Conservation (phyloP, 441 rosid species). For the Euphorbia neoarborescens region DNA sequence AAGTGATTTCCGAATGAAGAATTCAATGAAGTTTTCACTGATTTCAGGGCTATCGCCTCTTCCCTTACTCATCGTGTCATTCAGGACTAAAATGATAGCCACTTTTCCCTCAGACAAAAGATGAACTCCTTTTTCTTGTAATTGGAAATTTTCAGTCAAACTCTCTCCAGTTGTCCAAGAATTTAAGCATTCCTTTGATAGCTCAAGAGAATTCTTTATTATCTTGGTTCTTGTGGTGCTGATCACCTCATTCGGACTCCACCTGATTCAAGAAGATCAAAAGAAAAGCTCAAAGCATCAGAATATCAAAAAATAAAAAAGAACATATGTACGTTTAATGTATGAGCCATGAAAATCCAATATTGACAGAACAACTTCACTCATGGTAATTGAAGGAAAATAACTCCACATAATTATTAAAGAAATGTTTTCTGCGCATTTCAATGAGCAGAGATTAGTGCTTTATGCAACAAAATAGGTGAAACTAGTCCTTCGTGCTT, state of each 20-base stretch:
- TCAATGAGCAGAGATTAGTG: background rate
- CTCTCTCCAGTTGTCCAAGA: constrained; percentile 32
- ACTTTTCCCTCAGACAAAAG: constrained; percentile 57
- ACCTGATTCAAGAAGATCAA: constrained; percentile 42
- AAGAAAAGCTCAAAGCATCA: constrained; percentile 11
- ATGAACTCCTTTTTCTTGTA: constrained; percentile 41
- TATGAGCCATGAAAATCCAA: background rate
- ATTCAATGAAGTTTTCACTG: constrained; percentile 24
- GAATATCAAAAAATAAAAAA: constrained; percentile 1
- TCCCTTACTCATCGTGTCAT: constrained; percentile 27
- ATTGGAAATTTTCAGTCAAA: constrained; percentile 27
- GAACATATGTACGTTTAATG: background rate
- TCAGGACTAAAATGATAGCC: constrained; percentile 48
- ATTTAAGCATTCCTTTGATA: constrained; percentile 35
- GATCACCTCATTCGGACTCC: constrained; percentile 39
- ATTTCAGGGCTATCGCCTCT: constrained; percentile 20
- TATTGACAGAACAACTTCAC: background rate
- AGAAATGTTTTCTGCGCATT: background rate
- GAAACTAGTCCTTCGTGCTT: background rate
- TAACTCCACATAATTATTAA: background rate
- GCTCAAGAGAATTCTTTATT: constrained; percentile 33
- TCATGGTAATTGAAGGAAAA: background rate
- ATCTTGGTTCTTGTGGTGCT: constrained; percentile 27
- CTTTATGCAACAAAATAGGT: constrained; percentile 1
- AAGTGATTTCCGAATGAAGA: constrained; percentile 36